A percentile compares a stretch with the other conserved stretches of the same genome.
Conservation (phyloP, 225 moss, liverwort and hornwort species). For the Rhytidiadelphus loreus region DNA sequence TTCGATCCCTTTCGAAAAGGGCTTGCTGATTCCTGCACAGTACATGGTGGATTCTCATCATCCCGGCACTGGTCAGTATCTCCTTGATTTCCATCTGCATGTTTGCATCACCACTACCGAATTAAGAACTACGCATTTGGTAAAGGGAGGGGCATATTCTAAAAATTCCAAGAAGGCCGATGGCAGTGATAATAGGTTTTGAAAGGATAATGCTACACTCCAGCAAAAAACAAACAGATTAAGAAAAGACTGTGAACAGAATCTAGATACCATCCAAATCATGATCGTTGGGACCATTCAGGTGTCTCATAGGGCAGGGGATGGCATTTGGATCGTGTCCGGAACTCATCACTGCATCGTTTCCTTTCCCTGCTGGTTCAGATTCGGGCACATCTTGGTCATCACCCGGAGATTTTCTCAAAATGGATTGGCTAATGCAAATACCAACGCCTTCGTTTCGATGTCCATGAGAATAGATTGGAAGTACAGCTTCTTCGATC, state of each 20-base stretch:
- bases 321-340: too few relatives aligned
- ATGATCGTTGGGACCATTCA: too few relatives aligned
- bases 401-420: too few relatives aligned
- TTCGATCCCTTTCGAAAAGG: neutral
- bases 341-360: too few relatives aligned
- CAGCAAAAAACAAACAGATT: neutral
- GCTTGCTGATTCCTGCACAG: neutral
- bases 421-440: too few relatives aligned
- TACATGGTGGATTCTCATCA: neutral
- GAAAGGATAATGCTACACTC: neutral
- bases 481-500: too few relatives aligned
- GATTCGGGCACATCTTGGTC: too few relatives aligned
- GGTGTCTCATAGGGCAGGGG: too few relatives aligned
- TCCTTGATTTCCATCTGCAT: neutral
- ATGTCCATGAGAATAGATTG: too few relatives aligned
- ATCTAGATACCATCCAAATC: neutral
- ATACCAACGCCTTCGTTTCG: too few relatives aligned
- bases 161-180: neutral
- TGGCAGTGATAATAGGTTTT: neutral
- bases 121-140: neutral
- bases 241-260: neutral
- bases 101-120: neutral
- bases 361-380: too few relatives aligned
- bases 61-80: neutral
- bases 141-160: neutral